These are phyloP conservation scores for Rhodotorula graminis DNA, from an alignment of 768 basidiomycete genomes.

Conservation along the genomic window DNA sequence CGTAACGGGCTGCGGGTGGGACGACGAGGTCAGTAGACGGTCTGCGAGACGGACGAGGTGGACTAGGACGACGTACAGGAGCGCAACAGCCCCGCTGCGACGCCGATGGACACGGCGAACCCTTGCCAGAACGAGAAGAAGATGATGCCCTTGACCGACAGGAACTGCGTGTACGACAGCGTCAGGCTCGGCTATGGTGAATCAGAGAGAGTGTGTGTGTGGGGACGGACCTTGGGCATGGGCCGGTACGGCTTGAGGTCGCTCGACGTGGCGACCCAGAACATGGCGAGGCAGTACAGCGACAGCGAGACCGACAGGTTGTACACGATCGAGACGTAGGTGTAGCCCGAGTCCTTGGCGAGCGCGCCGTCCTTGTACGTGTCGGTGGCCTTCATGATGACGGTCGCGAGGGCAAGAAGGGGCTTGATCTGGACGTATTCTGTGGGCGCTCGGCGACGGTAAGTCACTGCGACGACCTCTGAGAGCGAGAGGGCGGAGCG, in stretches of 20 bases:
- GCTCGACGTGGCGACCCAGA: constrained; percentile 86
- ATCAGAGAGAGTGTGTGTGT: too few species aligned
- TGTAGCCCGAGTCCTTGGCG: constrained; percentile 69
- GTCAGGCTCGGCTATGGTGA: too few species aligned
- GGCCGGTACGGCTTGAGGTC: constrained; percentile 79
- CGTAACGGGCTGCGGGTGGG: constrained; percentile 30
- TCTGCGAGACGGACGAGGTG: not conserved
- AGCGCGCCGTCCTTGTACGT: constrained; percentile 88
- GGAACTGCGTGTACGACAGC: constrained; percentile 53
- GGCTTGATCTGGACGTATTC: constrained; percentile 98
- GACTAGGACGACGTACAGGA: constrained; percentile 47
- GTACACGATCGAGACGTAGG: constrained; percentile 42
- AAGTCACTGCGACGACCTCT: not conserved
- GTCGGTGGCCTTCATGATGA: constrained; percentile 77
- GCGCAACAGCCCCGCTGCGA: constrained; percentile 69
- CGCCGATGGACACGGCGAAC: constrained; percentile 77
- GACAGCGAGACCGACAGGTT: constrained; percentile 62
- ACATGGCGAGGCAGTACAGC: constrained; percentile 88
- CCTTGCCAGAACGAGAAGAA: constrained; percentile 99
- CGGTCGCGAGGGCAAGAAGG: constrained; percentile 71
- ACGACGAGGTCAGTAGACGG: not conserved
- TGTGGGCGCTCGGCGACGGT: constrained; percentile 46
- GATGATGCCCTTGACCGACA: constrained; percentile 95
- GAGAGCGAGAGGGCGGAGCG: not conserved
- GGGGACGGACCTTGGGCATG: constrained; percentile 61